phyloP scores from a whole-genome alignment of 345 rosid species.

The Boechera retrofracta region DNA sequence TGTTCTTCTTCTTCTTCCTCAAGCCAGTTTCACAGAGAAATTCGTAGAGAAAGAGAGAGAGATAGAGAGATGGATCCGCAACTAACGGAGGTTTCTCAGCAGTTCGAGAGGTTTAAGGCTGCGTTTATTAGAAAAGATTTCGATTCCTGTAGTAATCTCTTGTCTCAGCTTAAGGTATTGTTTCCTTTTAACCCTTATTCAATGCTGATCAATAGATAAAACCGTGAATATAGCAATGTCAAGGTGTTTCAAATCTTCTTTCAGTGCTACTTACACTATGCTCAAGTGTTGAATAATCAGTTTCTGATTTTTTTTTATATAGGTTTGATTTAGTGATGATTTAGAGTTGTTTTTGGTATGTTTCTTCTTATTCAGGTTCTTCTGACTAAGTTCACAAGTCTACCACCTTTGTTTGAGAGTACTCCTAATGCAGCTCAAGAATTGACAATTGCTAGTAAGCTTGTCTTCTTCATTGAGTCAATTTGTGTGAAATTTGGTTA shows the following conservation, averaged over 20 bases:
- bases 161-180: conserved; percentile 82
- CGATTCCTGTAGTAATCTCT: conserved; percentile 52
- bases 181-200: background rate
- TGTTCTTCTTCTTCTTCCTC: background rate
- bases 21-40: background rate
- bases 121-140: conserved; percentile 66
- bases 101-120: conserved; percentile 83
- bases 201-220: background rate
- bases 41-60: conserved; percentile 8
- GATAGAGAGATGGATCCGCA: conserved; percentile 69
- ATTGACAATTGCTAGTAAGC: conserved; percentile 73
- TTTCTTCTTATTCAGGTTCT: conserved; percentile 54
- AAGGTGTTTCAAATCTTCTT: background rate
- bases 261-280: background rate
- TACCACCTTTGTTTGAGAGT: conserved; percentile 79
- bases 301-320: background rate
- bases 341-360: background rate
- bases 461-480: background rate
- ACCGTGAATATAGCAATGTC: background rate
- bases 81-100: conserved; percentile 68
- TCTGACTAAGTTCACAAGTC: conserved; percentile 71
- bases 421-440: conserved; percentile 65
- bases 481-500: background rate
- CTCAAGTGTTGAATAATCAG: background rate
- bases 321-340: background rate